Evolutionary conservation across 2,329 filamentous ascomycete species (phyloP), one percentile per base, ranked within the genome.

Genomic region (Talaromyces sp.): DNA sequence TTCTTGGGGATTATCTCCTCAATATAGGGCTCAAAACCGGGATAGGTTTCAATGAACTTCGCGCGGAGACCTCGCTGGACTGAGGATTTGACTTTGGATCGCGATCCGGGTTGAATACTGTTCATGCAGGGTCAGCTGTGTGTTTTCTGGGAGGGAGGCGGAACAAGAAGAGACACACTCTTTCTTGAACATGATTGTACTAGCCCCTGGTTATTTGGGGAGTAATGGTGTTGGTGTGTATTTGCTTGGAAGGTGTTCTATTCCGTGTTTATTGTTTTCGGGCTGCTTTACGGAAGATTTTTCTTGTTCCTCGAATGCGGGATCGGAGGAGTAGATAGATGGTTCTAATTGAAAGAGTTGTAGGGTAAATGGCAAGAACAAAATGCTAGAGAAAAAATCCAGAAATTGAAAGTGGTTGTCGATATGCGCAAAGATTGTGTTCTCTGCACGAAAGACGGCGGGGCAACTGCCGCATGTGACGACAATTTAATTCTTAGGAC

Each of bases 1-100:
- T 97, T 99, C 79, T 97, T 97, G 56, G 94, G 94, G 66, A 99
- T 83, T 69, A 97, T 87, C 74, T 95, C 91, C 75, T 99, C 94
- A 76, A 97, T 95, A 78, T 91, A 85, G 0, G 91, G 90, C 66
- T 87, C 86, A 56, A 97, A 88, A 56, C 90, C 85, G 2, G 94
- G 94, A 78, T 95, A 97, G 57, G 89, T 89, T 61, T 91, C 83
- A 65, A 94, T 81, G 66, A 97, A 85, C 70, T 90, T 90, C 70
- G 88, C 83, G 68, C 94, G 90, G 69, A 99, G 88, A 65, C 81
- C 85, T 71, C 94, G 90, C 80, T 97, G 92, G 60, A 91, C 91
- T 26, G 92, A 96, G 65, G 93, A 97, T 80, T 97, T 99, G 77
- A 97, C 91, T 82, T 97, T 97, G 68, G 92, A 91, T 80, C 94